These are phyloP conservation scores for Danielia oregonensis DNA, from an alignment of 805 yeast species.

Conservation along the genomic window DNA sequence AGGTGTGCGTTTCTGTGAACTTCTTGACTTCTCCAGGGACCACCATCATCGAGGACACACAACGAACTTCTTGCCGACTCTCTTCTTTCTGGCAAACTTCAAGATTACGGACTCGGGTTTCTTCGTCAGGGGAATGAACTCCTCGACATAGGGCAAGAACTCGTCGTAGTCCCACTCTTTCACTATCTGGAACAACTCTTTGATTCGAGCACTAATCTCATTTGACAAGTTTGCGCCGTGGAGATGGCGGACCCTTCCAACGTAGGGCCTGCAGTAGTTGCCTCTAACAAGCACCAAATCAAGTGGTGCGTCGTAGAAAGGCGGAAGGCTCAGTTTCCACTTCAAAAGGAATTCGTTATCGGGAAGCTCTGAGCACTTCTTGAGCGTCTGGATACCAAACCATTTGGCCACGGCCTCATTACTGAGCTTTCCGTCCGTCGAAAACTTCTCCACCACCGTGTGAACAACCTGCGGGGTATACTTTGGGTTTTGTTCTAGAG, in stretches of 20 bases:
- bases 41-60: slow-evolving; percentile 23
- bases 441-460: slow-evolving; percentile 50
- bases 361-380: slow-evolving; percentile 8
- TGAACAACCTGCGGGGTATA: slow-evolving; percentile 39
- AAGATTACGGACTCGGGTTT: slow-evolving; percentile 35
- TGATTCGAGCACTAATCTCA: slow-evolving; percentile 24
- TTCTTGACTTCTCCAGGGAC: too few relatives aligned
- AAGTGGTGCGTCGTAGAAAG: slow-evolving; percentile 56
- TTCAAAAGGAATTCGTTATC: slow-evolving; percentile 56
- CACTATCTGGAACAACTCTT: slow-evolving; percentile 28
- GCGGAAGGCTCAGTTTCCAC: slow-evolving; percentile 63
- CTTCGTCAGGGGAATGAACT: slow-evolving; percentile 31
- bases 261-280: slow-evolving; percentile 44
- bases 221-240: slow-evolving; percentile 45
- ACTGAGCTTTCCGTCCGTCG: slow-evolving; percentile 31
- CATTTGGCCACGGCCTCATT: slow-evolving; percentile 46
- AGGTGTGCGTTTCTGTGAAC: too few relatives aligned
- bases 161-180: slow-evolving; percentile 39
- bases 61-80: slow-evolving; percentile 29
- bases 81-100: slow-evolving; percentile 35
- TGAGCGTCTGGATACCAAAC: slow-evolving; percentile 59
- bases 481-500: slow-evolving; percentile 25
- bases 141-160: slow-evolving; percentile 30
- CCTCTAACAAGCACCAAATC: slow-evolving; percentile 56
- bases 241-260: slow-evolving; percentile 49